phyloP scores from a whole-genome alignment of 148 eudicot genomes.

The Camellia lanceoleosa region DNA sequence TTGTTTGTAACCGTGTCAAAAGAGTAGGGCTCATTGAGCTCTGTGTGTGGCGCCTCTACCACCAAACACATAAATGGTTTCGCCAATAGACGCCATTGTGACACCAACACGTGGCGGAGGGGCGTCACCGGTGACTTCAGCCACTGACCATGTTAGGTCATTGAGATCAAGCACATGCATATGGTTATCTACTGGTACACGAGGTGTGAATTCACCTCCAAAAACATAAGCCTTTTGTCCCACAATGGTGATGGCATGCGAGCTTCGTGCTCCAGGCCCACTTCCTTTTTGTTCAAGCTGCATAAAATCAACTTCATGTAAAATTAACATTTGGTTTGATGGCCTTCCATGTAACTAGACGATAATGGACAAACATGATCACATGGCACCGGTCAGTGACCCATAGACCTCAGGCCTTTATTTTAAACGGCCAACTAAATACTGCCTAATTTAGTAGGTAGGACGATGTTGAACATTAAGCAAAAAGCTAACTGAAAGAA shows the following conservation, averaged over 20 bases:
- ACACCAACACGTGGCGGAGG: conserved; percentile 97
- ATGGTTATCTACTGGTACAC: conserved; percentile 85
- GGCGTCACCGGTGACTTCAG: conserved; percentile 58
- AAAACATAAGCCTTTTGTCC: conserved; percentile 73
- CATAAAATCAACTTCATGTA: not conserved
- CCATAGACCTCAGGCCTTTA: too few relatives aligned
- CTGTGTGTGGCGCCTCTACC: conserved; percentile 76
- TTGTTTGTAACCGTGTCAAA: conserved; percentile 62
- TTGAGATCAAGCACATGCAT: conserved; percentile 70
- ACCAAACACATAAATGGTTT: conserved; percentile 75
- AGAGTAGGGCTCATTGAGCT: conserved; percentile 81
- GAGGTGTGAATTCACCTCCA: conserved; percentile 93
- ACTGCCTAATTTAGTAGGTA: not conserved
- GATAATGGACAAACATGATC: too few relatives aligned
- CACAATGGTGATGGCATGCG: conserved; percentile 80
- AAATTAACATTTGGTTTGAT: not conserved
- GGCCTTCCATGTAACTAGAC: not conserved
- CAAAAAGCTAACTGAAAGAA: too few relatives aligned
- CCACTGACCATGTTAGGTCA: conserved; percentile 65
- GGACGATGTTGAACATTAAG: not conserved
- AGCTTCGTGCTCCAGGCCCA: conserved; percentile 94
- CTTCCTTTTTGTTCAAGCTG: conserved; percentile 79
- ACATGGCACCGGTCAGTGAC: too few relatives aligned
- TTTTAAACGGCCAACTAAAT: too few relatives aligned
- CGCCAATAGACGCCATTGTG: conserved; percentile 70